Conservation (phyloP, 768 basidiomycete species). For the Boletus insuetus region DNA sequence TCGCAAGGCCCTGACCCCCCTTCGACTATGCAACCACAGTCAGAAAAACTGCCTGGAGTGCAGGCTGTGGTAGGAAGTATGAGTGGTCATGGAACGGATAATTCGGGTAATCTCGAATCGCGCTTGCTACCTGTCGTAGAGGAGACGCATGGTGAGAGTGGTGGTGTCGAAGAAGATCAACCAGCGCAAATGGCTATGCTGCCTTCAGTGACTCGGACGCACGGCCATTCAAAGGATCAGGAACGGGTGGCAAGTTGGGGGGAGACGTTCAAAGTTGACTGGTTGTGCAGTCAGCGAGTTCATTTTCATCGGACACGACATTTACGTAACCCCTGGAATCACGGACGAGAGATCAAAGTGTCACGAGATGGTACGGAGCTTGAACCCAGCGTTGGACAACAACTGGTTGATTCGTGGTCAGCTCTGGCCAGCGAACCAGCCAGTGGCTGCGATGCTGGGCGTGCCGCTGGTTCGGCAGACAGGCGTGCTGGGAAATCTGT, state of each 20-base stretch:
- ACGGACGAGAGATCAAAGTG: constrained; percentile 76
- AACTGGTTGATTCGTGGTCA: constrained; percentile 69
- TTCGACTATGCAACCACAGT: constrained; percentile 29
- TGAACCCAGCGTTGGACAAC: constrained; percentile 72
- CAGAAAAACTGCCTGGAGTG: constrained; percentile 41
- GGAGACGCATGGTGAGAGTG: constrained; percentile 5
- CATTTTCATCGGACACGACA: constrained; percentile 77
- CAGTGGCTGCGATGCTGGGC: neutral
- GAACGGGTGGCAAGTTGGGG: constrained; percentile 54
- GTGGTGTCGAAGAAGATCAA: constrained; percentile 17
- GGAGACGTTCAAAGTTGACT: constrained; percentile 76
- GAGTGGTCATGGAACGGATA: constrained; percentile 17
- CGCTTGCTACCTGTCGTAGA: constrained; percentile 25
- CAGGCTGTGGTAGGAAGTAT: constrained; percentile 27
- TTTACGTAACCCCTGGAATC: constrained; percentile 91
- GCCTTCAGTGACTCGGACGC: neutral
- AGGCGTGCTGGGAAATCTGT: constrained; percentile 3
- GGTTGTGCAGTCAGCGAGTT: constrained; percentile 69
- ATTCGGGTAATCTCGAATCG: constrained; percentile 5
- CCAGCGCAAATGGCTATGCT: neutral
- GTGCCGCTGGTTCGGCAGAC: neutral
- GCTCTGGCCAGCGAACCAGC: constrained; percentile 26
- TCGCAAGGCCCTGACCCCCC: neutral
- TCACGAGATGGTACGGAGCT: constrained; percentile 91
- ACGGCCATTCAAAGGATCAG: neutral